Percentiles rank a stretch among this genome's conserved stretches.
Evolutionary conservation across 192 early-diverging fungal species (phyloP).

Genomic region (Anaeromyces robustus): DNA sequence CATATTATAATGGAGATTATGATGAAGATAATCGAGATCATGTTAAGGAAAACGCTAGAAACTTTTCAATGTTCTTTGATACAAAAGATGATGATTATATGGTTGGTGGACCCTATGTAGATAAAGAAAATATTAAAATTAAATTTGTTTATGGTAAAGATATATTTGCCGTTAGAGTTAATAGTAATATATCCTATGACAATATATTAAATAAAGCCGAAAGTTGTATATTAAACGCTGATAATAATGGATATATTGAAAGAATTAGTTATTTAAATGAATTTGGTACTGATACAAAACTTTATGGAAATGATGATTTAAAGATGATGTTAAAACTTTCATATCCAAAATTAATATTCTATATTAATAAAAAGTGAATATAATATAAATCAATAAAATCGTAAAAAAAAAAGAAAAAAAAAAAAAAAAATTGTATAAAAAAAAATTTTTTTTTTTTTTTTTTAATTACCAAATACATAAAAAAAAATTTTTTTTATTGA

Average conservation of each 20-base stretch:
- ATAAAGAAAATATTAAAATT: neutral
- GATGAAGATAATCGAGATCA: neutral
- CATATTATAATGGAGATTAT: neutral
- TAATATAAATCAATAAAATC: no score
- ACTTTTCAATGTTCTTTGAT: neutral
- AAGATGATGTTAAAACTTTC: neutral
- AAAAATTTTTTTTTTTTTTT: no score
- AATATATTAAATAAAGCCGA: neutral
- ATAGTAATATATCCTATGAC: neutral
- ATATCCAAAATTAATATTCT: neutral
- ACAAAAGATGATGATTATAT: neutral
- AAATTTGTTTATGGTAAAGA: neutral
- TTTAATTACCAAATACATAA: no score
- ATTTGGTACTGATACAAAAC: neutral
- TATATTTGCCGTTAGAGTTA: neutral
- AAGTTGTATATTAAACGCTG: neutral
- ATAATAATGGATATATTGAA: neutral
- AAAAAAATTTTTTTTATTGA: no score
- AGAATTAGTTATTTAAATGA: neutral
- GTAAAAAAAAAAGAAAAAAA: no score
- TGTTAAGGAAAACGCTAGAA: neutral
- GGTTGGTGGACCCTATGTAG: neutral
- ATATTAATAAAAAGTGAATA: neutral
- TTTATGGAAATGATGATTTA: neutral
- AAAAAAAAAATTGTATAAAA: neutral